Evolutionary conservation across 495 filamentous ascomycete species (phyloP).

Genomic region (Parachaetomium inaequale): DNA sequence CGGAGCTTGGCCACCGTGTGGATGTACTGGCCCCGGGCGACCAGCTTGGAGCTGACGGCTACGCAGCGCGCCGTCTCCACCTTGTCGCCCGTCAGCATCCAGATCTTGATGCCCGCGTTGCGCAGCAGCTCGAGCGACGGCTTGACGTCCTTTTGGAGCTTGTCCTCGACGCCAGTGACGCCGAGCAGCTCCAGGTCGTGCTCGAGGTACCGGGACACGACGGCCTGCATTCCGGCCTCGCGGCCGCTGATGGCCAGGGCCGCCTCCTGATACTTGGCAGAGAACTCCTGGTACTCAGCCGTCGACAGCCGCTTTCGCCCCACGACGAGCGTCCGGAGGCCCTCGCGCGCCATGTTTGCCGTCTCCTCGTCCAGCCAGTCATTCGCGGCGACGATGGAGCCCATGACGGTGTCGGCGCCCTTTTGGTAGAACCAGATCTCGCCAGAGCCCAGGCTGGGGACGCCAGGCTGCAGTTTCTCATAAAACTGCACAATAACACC

Average conservation of each 20-base stretch:
- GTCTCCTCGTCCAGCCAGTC: slow-evolving; percentile 99
- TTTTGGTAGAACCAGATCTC: slow-evolving; percentile 99
- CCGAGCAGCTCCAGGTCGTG: slow-evolving; percentile 85
- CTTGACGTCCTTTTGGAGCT: slow-evolving; percentile 91
- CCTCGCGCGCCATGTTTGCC: slow-evolving; percentile 97
- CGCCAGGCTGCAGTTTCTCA: slow-evolving; percentile 44
- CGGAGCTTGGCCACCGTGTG: slow-evolving; percentile 85
- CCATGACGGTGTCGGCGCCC: slow-evolving; percentile 97
- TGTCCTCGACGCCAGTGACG: slow-evolving; percentile 97
- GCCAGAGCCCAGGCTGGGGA: slow-evolving; percentile 44
- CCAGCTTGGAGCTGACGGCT: slow-evolving; percentile 88
- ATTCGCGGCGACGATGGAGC: slow-evolving; percentile 84
- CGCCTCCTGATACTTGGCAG: slow-evolving; percentile 69
- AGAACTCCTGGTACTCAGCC: slow-evolving; percentile 77
- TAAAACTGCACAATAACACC: slow-evolving; percentile 89
- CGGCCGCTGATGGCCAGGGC: slow-evolving; percentile 73
- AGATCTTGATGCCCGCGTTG: slow-evolving; percentile 98
- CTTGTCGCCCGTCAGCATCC: slow-evolving; percentile 99
- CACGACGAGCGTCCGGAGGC: slow-evolving; percentile 88
- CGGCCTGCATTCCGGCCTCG: slow-evolving; percentile 73
- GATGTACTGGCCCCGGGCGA: slow-evolving; percentile 92
- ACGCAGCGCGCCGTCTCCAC: slow-evolving; percentile 97
- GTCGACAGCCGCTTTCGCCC: slow-evolving; percentile 76
- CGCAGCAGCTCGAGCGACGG: slow-evolving; percentile 89
- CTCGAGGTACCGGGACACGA: slow-evolving; percentile 80